Base-by-base conservation (phyloP, 345 rosid genomes). In the Crucihimalaya himalaica region DNA sequence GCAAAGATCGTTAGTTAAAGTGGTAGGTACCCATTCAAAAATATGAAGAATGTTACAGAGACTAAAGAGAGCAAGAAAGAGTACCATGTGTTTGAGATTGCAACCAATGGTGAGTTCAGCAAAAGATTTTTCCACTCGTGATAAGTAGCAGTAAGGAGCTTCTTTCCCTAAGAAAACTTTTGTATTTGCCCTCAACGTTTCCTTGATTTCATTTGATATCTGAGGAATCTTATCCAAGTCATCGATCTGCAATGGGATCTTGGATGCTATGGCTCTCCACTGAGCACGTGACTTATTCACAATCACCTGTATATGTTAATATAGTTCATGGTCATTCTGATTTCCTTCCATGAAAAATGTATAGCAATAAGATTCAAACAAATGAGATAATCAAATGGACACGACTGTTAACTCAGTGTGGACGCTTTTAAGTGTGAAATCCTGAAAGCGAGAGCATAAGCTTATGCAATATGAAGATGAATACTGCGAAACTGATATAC, bases 281-380 rank as follows among this genome's bases (percentile, higher is more conserved):
- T 78, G 72, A 31, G 96, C 99, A 27, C 97, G 93, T 9, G 99
- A 92, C 80, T 92, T 89, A 35, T 95, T 95, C 70, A 88, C 89
- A 56, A 95, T 95, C 52, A 86, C 93, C 99, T 95, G 56, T 47
- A 62, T 70, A 66, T 66, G 42, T 56, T 13, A 39, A 32, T 39
- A 16, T 8, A 19, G 40, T 23, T 47, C 9, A 59, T 6, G 28
- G 19, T 18, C 75, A 48, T 23, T 21, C n/a, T 9, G 20, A 71
- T 5, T 43, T 55, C 8, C 39, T 9, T 43, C 48, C 64, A n/a
- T 32, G n/a, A 46, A 21, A 43, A 50, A 57, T 43, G n/a, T 27
- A 6, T 57, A 67, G 34, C 46, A 43, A 59, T 20, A n/a, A n/a
- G 35, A 21, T 25, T 40, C 63, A 60, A 55, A 39, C 53, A 37